Evolutionary conservation across 2,329 filamentous ascomycete genomes (phyloP), one percentile per base, ranked within the genome.

Genomic region (Diplocarpon mali): DNA sequence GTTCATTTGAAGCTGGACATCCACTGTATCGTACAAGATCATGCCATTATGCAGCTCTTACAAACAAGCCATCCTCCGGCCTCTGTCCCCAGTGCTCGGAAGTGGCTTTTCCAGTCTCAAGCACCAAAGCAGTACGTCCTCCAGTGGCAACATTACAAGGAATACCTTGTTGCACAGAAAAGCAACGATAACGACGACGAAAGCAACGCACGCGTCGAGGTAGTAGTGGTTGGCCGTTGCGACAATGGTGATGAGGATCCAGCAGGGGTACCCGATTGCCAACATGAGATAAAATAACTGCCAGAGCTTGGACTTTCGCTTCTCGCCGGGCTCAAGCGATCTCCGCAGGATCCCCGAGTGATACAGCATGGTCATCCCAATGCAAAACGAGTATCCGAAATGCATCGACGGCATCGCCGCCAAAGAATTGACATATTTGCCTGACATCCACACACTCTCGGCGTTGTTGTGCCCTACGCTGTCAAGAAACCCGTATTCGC

Each of bases 161-260:
- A 73, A 73, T 4, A 73, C 54, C 50, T 64, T 61, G 54, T 75
- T 75, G 50, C 64, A 66, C 7, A 64, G 30, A 47, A 69, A 72
- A 1, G 67, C 64, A n/a, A 70, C 43, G 5, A 65, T 58, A 1
- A 69, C 69, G 20, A 70, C 70, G 36, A 67, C 61, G 0, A 66
- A 67, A 2, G 69, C 70, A 2, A 69, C 63, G 24, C 66, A 59
- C 0, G 71, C 71, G 51, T 75, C 71, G 47, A 74, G 63, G 55
- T 67, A 72, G 54, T 73, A 75, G 53, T 74, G 72, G 50, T 75
- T 75, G 16, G 71, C 71, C 1, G 71, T 75, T 13, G 69, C 70
- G 10, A 75, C 67, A 47, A 75, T 75, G 0, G 66, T 68, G 11
- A 65, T 62, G 28, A 72, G 54, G 38, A 73, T 70, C 53, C 68